Base-by-base conservation (phyloP, 2,329 filamentous ascomycete genomes). In the Colletotrichum camelliae region DNA sequence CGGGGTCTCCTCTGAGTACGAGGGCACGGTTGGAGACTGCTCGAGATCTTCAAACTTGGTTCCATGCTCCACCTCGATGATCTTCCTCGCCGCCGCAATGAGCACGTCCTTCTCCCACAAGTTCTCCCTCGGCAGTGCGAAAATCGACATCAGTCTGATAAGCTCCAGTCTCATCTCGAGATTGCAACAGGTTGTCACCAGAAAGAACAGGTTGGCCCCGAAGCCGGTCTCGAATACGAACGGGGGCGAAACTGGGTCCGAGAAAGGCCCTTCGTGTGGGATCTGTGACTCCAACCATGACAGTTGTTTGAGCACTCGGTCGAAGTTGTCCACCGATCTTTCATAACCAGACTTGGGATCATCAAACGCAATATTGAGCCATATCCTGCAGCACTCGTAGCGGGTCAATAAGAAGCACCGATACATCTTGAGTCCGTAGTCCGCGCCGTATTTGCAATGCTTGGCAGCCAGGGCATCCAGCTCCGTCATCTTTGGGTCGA, bases 341-440 rank as follows among this genome's bases (percentile, higher is more conserved):
- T 58, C 31, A 13, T 60, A n/a, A 7, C 16, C 16, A 7, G 13
- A 27, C 18, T 15, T 27, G 33, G 27, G 43, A 39, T 65, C 61
- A 70, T 87, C 85, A 48, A 84, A 86, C 5, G 77, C 79, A 29
- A 78, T 84, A 75, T 87, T 72, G n/a, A 67, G 8, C 73, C 73
- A 75, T 21, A 75, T 60, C 2, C 69, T 37, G 33, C 73, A 72
- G 57, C 69, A 67, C 21, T 75, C 73, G n/a, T 75, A 75, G 27
- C 69, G 73, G n/a, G 73, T 67, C 15, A 37, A 21, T 0, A 75
- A 37, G n/a, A 72, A 75, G 3, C 61, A 62, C 3, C 33, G 69
- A 5, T 72, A 64, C 62, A 67, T 62, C 4, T 64, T 72, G 4
- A 33, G 24, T 3, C 65, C 31, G 27, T 75, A 72, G 2, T 62